These are phyloP conservation scores for Suhomyces wounanorum DNA, from an alignment of 1,139 yeast genomes.

Conservation along the genomic window DNA sequence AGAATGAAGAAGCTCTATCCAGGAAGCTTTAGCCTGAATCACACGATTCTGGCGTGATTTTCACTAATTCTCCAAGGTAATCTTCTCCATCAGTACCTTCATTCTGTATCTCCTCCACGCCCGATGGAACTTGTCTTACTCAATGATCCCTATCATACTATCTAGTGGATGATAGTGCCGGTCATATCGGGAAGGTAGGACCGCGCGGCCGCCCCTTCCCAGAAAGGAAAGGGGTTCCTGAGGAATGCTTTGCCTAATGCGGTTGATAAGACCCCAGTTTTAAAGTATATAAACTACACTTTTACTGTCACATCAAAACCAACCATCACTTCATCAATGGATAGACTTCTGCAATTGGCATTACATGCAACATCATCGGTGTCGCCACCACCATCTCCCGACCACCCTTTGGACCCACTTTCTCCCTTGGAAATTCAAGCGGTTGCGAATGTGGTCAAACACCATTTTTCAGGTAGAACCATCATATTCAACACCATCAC, in stretches of 20 bases:
- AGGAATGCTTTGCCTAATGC: slow-evolving; percentile 11
- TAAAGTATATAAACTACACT: slow-evolving; percentile 2
- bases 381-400: slow-evolving; percentile 52
- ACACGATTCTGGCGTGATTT: too few species aligned
- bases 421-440: slow-evolving; percentile 56
- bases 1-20: too few species aligned
- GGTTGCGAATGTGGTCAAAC: slow-evolving; percentile 46
- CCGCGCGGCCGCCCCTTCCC: slow-evolving; percentile 5
- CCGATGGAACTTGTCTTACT: too few species aligned
- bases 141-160: neutral
- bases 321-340: slow-evolving; percentile 39
- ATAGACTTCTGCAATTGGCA: slow-evolving; percentile 67
- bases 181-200: slow-evolving; percentile 3
- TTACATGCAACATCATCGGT: slow-evolving; percentile 59
- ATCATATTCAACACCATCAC: slow-evolving; percentile 69
- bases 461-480: slow-evolving; percentile 46
- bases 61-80: too few species aligned
- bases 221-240: neutral
- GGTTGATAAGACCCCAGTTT: slow-evolving; percentile 12
- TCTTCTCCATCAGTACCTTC: too few species aligned
- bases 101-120: too few species aligned
- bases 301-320: neutral
- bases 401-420: slow-evolving; percentile 75
- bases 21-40: too few species aligned
- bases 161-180: neutral